These are phyloP conservation scores for Phytophthora colocasiae DNA, from an alignment of 352 stramenopile genomes.

Conservation along the genomic window DNA sequence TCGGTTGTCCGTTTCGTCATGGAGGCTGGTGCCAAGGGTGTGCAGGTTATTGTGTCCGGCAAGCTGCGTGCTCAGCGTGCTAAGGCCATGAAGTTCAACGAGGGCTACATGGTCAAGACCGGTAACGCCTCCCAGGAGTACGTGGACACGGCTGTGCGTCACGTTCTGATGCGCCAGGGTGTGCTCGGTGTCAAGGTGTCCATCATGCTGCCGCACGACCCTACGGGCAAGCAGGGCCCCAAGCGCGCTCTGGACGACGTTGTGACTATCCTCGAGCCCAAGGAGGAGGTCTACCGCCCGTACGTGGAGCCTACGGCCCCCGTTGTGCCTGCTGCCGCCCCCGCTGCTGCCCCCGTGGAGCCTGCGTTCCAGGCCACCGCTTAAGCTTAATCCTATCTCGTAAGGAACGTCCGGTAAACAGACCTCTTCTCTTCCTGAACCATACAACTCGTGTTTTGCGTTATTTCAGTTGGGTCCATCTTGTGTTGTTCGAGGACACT, in stretches of 20 bases:
- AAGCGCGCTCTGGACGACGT: constrained; percentile 99
- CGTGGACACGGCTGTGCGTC: constrained; percentile 98
- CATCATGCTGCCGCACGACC: constrained; percentile 99
- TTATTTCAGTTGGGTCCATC: too few relatives aligned
- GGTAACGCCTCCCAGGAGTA: constrained; percentile 98
- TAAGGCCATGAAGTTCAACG: constrained; percentile 99
- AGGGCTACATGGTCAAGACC: constrained; percentile 99
- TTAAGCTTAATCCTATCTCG: constrained; percentile 52
- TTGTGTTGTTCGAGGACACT: too few relatives aligned
- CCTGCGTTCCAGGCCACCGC: constrained; percentile 59
- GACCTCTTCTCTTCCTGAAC: constrained; percentile 44
- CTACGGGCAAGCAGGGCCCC: constrained; percentile 96
- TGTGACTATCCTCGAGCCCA: constrained; percentile 99
- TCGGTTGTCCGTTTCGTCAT: constrained; percentile 99
- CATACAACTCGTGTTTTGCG: constrained; percentile 19
- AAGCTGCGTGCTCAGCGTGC: constrained; percentile 99
- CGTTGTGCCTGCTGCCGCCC: constrained; percentile 48
- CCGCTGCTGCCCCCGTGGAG: constrained; percentile 44
- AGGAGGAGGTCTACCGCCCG: constrained; percentile 94
- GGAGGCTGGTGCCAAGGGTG: constrained; percentile 99
- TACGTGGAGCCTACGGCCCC: constrained; percentile 80
- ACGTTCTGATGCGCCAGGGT: constrained; percentile 99
- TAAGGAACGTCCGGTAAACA: constrained; percentile 32
- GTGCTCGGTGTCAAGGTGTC: constrained; percentile 99
- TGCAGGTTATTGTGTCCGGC: constrained; percentile 99